These are phyloP conservation scores for Ocimum tenuiflorum DNA, from an alignment of 257 asterid species.

Conservation along the genomic window DNA sequence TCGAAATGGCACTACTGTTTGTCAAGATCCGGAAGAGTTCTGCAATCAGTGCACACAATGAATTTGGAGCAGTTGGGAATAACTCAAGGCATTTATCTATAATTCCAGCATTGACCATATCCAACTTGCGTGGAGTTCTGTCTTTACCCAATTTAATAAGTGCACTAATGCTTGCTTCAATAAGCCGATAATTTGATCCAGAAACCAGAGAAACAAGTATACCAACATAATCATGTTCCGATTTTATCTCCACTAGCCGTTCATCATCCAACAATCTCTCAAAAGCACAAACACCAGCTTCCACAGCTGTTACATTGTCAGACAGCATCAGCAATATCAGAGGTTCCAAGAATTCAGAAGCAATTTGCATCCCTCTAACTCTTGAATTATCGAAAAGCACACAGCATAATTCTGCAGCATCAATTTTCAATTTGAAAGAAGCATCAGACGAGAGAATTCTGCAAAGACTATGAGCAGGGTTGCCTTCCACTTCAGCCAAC, in stretches of 20 bases:
- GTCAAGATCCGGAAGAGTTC: slow-evolving; percentile 89
- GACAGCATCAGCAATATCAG: slow-evolving; percentile 65
- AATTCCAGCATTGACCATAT: slow-evolving; percentile 79
- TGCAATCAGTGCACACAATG: slow-evolving; percentile 65
- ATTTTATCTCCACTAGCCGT: slow-evolving; percentile 52
- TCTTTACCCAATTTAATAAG: slow-evolving; percentile 84
- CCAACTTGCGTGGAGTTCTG: slow-evolving; percentile 77
- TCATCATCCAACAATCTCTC: slow-evolving; percentile 77
- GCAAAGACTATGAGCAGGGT: slow-evolving; percentile 52
- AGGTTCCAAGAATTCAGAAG: slow-evolving; percentile 57
- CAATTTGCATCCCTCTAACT: slow-evolving; percentile 46
- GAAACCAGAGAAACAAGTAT: slow-evolving; percentile 61
- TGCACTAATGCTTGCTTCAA: slow-evolving; percentile 71
- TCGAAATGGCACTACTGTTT: slow-evolving; percentile 72
- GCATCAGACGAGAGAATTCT: slow-evolving; percentile 49
- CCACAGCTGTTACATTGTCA: slow-evolving; percentile 48
- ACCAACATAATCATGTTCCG: slow-evolving; percentile 50
- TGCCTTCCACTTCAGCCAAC: slow-evolving; percentile 61
- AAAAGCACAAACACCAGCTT: slow-evolving; percentile 71
- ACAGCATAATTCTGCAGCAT: slow-evolving; percentile 67
- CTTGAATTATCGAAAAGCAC: slow-evolving; percentile 51
- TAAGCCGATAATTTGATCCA: slow-evolving; percentile 61
- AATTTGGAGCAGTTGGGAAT: slow-evolving; percentile 60
- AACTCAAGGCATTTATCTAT: slow-evolving; percentile 71
- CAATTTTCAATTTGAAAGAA: slow-evolving; percentile 52